Evolutionary conservation across 345 rosid genomes (phyloP).

Genomic region (Dipteronia dyeriana): DNA sequence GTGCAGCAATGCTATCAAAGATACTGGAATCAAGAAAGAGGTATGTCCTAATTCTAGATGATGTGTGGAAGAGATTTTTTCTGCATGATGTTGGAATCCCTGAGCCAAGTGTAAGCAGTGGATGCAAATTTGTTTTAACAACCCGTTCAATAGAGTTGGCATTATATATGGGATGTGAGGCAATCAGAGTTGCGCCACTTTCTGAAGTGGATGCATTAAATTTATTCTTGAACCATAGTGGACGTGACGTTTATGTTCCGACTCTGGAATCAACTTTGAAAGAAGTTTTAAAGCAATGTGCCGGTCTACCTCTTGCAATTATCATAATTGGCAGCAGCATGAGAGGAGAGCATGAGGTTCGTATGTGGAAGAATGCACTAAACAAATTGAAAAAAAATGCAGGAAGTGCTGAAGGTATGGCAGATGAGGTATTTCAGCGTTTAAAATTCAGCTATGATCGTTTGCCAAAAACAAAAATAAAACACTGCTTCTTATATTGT

Average conservation of each 20-base stretch:
- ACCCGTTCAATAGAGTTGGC: neutral
- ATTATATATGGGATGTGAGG: neutral
- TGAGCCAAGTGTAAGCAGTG: neutral
- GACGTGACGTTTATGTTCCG: neutral
- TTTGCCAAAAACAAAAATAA: slow-evolving; percentile 13
- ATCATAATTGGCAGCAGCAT: slow-evolving; percentile 5
- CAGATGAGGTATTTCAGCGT: neutral
- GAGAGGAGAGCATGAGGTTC: neutral
- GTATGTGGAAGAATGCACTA: slow-evolving; percentile 9
- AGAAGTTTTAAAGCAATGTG: slow-evolving; percentile 2
- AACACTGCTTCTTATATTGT: slow-evolving; percentile 22
- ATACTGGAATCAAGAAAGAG: neutral
- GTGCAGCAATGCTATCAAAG: slow-evolving; percentile 16
- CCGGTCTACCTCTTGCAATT: slow-evolving; percentile 20
- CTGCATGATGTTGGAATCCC: slow-evolving; percentile 15
- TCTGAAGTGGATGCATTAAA: neutral
- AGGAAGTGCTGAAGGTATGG: neutral
- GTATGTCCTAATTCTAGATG: slow-evolving; percentile 28
- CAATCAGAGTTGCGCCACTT: neutral
- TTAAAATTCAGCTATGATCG: slow-evolving; percentile 14
- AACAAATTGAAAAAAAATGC: slow-evolving; percentile 1
- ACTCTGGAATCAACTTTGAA: neutral
- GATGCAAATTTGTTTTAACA: slow-evolving; percentile 10
- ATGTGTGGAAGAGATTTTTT: neutral
- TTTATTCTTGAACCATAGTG: neutral